Evolutionary conservation across 768 basidiomycete species (phyloP), one percentile per base, ranked within the genome.

Genomic region (Lanmaoa pseudosensibilis): DNA sequence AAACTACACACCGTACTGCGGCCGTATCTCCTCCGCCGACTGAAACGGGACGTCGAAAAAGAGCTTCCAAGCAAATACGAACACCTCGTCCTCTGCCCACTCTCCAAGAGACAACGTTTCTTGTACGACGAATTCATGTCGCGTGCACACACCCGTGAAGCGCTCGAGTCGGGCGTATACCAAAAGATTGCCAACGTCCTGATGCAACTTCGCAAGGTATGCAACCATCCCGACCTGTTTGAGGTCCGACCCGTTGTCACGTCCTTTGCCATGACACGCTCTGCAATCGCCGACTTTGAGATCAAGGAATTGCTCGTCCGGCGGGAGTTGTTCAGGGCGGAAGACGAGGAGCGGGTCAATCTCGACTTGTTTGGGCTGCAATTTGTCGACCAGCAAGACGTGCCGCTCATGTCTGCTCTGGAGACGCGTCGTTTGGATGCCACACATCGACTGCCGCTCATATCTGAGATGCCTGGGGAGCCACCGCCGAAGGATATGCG

Each of bases 151-250:
- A 97, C 94, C 3, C 82, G 83, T 30, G 84, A 87, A 59, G 92
- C 91, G 19, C 78, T 97, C 45, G 78, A 86, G 21, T 92, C 93
- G 2, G 95, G 94, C 4, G 80, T 90, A 4, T 92, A 92, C 65
- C 88, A 90, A 73, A 90, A 90, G 73, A 88, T 92, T 43, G 90
- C 90, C 64, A 99, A 99, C 69, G 86, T 96, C 54, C 82, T 98
- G 57, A 99, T 98, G 97, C 97, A 99, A 70, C 81, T 98, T 4
- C 88, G 97, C 53, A 98, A 98, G 76, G 92, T 96, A 41, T 93
- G 93, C 77, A 94, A 92, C 53, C 94, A 98, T 71, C 96, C 95
- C 0, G 89, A 94, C 72, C 78, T 94, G 11, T 95, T 96, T 68
- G 91, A 95, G 71, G 85, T 91, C 49, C 87, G 94, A 63, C 91